Conservation (phyloP, 139 green algal genomes). For the Chlorella vulgaris region DNA sequence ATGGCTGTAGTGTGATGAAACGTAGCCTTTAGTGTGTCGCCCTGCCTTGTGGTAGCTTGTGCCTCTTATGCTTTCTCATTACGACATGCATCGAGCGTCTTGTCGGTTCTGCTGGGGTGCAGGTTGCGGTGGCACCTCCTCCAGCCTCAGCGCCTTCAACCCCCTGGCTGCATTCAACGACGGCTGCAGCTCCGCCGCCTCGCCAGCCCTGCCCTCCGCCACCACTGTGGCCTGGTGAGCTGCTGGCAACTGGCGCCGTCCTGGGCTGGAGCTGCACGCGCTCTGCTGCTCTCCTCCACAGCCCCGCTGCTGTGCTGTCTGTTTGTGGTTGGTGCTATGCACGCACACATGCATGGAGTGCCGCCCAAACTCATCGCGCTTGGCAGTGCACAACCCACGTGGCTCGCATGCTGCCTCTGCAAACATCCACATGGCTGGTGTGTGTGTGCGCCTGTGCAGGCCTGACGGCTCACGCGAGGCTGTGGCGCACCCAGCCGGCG, state of each 20-base stretch:
- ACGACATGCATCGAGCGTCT: not conserved
- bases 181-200: not conserved
- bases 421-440: no score
- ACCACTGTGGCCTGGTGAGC: constrained; percentile 7
- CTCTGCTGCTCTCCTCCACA: not conserved
- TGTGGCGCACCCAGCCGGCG: not conserved
- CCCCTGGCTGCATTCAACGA: constrained; percentile 12
- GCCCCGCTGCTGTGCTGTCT: not conserved
- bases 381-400: no score
- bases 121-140: not conserved
- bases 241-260: not conserved
- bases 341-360: no score
- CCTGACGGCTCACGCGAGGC: constrained; percentile 1
- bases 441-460: not conserved
- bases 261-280: not conserved
- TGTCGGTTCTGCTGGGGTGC: not conserved
- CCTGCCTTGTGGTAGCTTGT: no score
- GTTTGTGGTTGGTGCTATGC: not conserved
- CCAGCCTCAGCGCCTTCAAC: constrained; percentile 22
- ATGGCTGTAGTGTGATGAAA: no score
- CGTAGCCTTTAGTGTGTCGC: no score
- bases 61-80: no score
- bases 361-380: no score
- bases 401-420: no score
- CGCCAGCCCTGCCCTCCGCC: no score